Conservation (phyloP, 83 land plant species). For the Diphasiastrum complanatum region DNA sequence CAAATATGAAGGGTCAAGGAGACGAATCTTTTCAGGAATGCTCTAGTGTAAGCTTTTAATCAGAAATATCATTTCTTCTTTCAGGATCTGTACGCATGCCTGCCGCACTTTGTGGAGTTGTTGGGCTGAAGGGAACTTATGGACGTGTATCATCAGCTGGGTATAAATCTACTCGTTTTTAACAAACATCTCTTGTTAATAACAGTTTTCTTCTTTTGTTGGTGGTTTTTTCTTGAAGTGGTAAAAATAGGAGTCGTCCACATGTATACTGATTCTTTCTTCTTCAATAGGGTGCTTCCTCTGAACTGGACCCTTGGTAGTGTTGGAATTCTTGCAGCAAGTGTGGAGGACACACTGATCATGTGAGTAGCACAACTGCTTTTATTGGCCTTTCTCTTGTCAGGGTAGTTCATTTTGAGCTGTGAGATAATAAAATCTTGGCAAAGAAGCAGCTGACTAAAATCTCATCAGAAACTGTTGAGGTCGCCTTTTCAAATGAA, state of each 20-base stretch:
- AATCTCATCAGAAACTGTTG: no score
- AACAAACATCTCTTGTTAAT: background rate
- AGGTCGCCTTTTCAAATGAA: no score
- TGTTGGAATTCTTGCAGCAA: slow-evolving; percentile 71
- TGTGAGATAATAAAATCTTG: no score
- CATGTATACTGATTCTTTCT: background rate
- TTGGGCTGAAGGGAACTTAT: slow-evolving; percentile 79
- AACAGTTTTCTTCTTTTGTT: background rate
- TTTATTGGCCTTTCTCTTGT: background rate
- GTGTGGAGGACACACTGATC: slow-evolving; percentile 84
- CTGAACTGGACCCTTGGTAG: slow-evolving; percentile 86
- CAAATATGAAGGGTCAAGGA: no score
- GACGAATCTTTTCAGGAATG: background rate
- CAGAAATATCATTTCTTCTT: slow-evolving; percentile 2
- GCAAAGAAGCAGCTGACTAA: no score
- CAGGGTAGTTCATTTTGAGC: no score
- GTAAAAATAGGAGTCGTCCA: no score
- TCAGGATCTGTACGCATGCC: slow-evolving; percentile 89
- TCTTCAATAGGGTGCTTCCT: slow-evolving; percentile 59
- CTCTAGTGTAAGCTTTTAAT: background rate
- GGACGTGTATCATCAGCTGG: slow-evolving; percentile 66
- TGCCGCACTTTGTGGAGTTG: slow-evolving; percentile 80
- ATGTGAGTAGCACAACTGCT: slow-evolving; percentile 40
- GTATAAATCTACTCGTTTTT: slow-evolving; percentile 22
- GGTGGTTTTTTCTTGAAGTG: background rate